phyloP scores from a whole-genome alignment of 2,329 filamentous ascomycete species.

The Zymoseptoria ardabiliae region DNA sequence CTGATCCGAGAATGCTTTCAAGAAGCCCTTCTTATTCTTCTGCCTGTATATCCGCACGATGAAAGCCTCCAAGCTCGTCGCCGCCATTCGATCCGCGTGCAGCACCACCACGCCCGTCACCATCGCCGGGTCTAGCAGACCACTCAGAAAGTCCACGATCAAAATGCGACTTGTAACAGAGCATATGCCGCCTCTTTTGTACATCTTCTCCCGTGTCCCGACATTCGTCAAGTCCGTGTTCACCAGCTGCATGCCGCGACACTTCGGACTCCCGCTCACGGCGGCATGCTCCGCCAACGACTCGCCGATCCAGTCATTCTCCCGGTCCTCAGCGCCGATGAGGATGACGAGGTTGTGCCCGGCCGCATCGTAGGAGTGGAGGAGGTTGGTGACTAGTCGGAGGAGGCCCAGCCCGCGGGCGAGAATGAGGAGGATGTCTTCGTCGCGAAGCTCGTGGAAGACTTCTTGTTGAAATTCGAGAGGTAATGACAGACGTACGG shows the following conservation, averaged over 20 bases:
- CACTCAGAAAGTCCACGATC: constrained; percentile 86
- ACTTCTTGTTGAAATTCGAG: constrained; percentile 90
- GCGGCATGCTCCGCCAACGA: constrained; percentile 91
- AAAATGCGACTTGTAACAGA: constrained; percentile 94
- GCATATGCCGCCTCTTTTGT: constrained; percentile 80
- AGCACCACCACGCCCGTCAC: constrained; percentile 82
- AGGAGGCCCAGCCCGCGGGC: constrained; percentile 87
- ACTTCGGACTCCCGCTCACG: constrained; percentile 72
- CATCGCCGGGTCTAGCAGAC: constrained; percentile 69
- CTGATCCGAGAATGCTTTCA: constrained; percentile 93
- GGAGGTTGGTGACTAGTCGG: constrained; percentile 86
- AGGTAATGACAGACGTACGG: constrained; percentile 75
- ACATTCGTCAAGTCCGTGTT: constrained; percentile 94
- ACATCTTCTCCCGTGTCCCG: constrained; percentile 81
- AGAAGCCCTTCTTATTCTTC: constrained; percentile 85
- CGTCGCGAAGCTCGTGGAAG: constrained; percentile 78
- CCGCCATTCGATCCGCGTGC: constrained; percentile 77
- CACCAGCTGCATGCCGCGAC: constrained; percentile 79
- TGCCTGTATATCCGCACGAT: constrained; percentile 90
- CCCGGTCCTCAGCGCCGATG: constrained; percentile 81
- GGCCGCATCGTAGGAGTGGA: constrained; percentile 93
- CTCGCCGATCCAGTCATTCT: constrained; percentile 96
- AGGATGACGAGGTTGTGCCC: constrained; percentile 88
- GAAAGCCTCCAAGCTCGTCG: constrained; percentile 88
- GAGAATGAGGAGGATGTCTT: constrained; percentile 90